phyloP scores from a whole-genome alignment of 768 basidiomycete species.

The Termitomyces sp. region DNA sequence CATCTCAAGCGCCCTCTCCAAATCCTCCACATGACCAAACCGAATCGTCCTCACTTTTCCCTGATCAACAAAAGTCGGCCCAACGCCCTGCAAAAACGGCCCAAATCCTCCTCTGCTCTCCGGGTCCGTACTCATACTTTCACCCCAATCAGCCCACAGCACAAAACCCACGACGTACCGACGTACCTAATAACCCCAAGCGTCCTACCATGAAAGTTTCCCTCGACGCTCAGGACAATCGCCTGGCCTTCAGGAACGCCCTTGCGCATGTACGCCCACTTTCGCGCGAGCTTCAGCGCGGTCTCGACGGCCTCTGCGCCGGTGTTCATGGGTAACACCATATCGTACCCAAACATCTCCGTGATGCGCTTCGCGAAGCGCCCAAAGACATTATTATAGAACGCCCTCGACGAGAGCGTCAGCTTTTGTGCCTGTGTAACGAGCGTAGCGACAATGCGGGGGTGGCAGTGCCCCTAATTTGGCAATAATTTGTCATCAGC shows the following conservation, averaged over 20 bases:
- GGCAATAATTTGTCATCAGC: neutral
- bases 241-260: slow-evolving; percentile 78
- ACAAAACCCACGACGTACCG: neutral
- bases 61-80: slow-evolving; percentile 65
- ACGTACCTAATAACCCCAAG: slow-evolving; percentile 74
- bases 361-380: slow-evolving; percentile 85
- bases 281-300: slow-evolving; percentile 89
- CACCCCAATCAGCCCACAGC: slow-evolving; percentile 3
- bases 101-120: slow-evolving; percentile 86
- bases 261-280: slow-evolving; percentile 95
- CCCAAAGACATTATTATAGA: slow-evolving; percentile 91
- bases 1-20: slow-evolving; percentile 74
- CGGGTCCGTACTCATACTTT: slow-evolving; percentile 93
- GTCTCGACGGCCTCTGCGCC: slow-evolving; percentile 99
- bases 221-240: slow-evolving; percentile 76
- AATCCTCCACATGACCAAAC: slow-evolving; percentile 77
- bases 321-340: slow-evolving; percentile 98
- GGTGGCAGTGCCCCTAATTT: slow-evolving; percentile 83
- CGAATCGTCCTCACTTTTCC: slow-evolving; percentile 58
- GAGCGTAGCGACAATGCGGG: slow-evolving; percentile 76
- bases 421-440: slow-evolving; percentile 82
- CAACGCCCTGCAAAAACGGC: slow-evolving; percentile 82
- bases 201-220: slow-evolving; percentile 96
- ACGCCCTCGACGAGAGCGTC: slow-evolving; percentile 92
- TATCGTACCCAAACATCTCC: slow-evolving; percentile 84